These are phyloP conservation scores for Trichophyton benhamiae DNA, from an alignment of 2,329 filamentous ascomycete species.

Conservation along the genomic window DNA sequence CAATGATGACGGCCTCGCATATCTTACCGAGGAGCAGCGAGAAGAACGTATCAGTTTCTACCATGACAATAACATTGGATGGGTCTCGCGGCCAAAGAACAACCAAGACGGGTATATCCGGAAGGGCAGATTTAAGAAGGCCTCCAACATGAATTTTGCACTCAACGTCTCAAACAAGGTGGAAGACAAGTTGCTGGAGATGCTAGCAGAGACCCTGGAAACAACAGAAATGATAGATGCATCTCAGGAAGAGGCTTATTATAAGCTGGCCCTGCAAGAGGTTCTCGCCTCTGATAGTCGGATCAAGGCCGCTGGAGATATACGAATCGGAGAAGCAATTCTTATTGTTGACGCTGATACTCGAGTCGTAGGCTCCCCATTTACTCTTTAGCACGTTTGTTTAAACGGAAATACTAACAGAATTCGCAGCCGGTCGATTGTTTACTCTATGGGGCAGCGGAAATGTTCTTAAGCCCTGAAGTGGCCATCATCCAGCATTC, in stretches of 20 bases:
- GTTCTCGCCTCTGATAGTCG: slow-evolving; percentile 42
- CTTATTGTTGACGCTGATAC: slow-evolving; percentile 59
- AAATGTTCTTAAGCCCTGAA: slow-evolving; percentile 58
- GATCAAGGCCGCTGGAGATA: slow-evolving; percentile 64
- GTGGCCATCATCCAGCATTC: slow-evolving; percentile 61
- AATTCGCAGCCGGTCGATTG: slow-evolving; percentile 44
- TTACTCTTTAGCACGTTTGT: neutral
- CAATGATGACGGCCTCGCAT: slow-evolving; percentile 31
- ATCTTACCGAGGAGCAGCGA: slow-evolving; percentile 32
- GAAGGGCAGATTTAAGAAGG: slow-evolving; percentile 58
- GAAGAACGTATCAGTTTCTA: slow-evolving; percentile 37
- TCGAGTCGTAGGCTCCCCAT: slow-evolving; percentile 35
- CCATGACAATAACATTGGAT: slow-evolving; percentile 40
- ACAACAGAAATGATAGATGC: slow-evolving; percentile 20
- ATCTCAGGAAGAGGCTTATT: slow-evolving; percentile 34
- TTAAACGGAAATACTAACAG: neutral
- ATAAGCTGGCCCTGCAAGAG: slow-evolving; percentile 24
- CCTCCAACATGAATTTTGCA: slow-evolving; percentile 64
- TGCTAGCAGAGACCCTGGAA: slow-evolving; percentile 8
- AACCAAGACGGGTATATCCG: slow-evolving; percentile 38
- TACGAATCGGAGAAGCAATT: slow-evolving; percentile 71
- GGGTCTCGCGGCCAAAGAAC: slow-evolving; percentile 40
- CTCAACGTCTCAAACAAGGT: slow-evolving; percentile 50
- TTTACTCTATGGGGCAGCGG: slow-evolving; percentile 55
- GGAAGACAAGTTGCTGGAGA: slow-evolving; percentile 43